Percentiles rank a stretch among this genome's conserved stretches.
Conservation (phyloP, 345 rosid genomes). For the Ailanthus altissimus region DNA sequence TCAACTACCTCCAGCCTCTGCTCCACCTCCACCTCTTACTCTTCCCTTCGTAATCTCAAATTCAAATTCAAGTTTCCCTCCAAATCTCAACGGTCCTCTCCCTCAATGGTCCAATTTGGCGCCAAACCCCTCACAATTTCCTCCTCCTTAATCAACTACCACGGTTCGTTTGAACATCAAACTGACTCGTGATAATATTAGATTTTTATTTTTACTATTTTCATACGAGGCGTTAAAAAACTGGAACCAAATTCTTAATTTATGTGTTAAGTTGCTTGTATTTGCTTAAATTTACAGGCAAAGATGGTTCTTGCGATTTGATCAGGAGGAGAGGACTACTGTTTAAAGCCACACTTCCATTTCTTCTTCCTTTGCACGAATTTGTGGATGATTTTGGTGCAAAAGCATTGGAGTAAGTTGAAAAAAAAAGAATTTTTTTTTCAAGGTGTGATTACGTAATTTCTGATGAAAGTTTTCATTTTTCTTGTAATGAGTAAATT, state of each 20-base stretch:
- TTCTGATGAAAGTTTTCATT: not conserved
- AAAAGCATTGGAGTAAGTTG: slow-evolving; percentile 57
- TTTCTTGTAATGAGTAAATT: not conserved
- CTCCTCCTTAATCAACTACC: slow-evolving; percentile 21
- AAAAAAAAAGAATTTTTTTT: not conserved
- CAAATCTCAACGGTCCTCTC: slow-evolving; percentile 32
- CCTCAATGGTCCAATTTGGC: slow-evolving; percentile 25
- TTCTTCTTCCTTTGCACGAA: slow-evolving; percentile 42
- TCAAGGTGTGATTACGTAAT: not conserved
- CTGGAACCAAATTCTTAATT: not conserved
- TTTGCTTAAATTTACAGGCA: slow-evolving; percentile 24
- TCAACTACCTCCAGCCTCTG: slow-evolving; percentile 17
- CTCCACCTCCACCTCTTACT: slow-evolving; percentile 22
- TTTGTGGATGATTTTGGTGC: slow-evolving; percentile 29
- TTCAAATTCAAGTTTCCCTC: slow-evolving; percentile 44
- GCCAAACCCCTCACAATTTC: slow-evolving; percentile 25
- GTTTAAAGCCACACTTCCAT: slow-evolving; percentile 46
- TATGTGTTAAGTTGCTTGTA: not conserved
- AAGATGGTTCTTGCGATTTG: slow-evolving; percentile 21
- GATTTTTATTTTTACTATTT: not conserved
- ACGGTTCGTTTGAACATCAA: slow-evolving; percentile 29
- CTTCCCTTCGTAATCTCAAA: slow-evolving; percentile 25
- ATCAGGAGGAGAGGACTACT: slow-evolving; percentile 50
- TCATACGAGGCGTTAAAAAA: too few species aligned
- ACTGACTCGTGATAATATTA: not conserved